A percentile compares a stretch with the other conserved stretches of the same genome.
Conservation (phyloP, 805 yeast species). For the Candida sanyiensis region DNA sequence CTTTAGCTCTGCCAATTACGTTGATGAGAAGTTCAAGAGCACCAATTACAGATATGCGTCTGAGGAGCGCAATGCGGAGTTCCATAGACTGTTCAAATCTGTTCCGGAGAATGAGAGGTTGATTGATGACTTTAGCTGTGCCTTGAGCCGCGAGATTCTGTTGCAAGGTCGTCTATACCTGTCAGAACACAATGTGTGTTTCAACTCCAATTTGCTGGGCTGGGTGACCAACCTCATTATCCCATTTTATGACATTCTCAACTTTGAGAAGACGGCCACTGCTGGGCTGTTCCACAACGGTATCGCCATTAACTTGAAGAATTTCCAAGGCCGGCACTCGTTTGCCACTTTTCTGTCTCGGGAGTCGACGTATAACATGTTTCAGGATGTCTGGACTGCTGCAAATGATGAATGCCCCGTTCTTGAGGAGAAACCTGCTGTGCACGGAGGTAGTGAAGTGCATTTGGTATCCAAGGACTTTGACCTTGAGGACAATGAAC, state of each 20-base stretch:
- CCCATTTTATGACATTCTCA: slow-evolving; percentile 61
- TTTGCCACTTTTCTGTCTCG: slow-evolving; percentile 87
- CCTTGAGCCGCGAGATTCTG: slow-evolving; percentile 78
- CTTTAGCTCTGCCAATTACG: slow-evolving; percentile 39
- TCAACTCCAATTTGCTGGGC: slow-evolving; percentile 80
- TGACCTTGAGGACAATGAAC: slow-evolving; percentile 12
- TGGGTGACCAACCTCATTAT: slow-evolving; percentile 83
- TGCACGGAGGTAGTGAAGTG: slow-evolving; percentile 5
- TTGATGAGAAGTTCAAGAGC: slow-evolving; percentile 51
- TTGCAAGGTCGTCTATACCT: slow-evolving; percentile 84
- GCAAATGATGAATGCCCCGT: slow-evolving; percentile 13
- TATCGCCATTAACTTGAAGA: slow-evolving; percentile 35
- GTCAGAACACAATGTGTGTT: slow-evolving; percentile 72
- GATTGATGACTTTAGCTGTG: slow-evolving; percentile 86
- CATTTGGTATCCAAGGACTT: slow-evolving; percentile 18
- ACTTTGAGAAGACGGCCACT: slow-evolving; percentile 75
- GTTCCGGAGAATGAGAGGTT: slow-evolving; percentile 66
- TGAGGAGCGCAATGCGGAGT: slow-evolving; percentile 60
- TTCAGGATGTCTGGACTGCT: slow-evolving; percentile 29
- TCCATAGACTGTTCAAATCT: slow-evolving; percentile 67
- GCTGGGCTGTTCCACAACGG: slow-evolving; percentile 93
- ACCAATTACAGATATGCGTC: slow-evolving; percentile 63
- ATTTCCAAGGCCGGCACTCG: slow-evolving; percentile 49
- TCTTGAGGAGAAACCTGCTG: neutral
- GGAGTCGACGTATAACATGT: slow-evolving; percentile 66